Percentiles rank a stretch among this genome's conserved stretches.
Conservation (phyloP, 2,329 filamentous ascomycete species). For the Sclerotinia spermophila region DNA sequence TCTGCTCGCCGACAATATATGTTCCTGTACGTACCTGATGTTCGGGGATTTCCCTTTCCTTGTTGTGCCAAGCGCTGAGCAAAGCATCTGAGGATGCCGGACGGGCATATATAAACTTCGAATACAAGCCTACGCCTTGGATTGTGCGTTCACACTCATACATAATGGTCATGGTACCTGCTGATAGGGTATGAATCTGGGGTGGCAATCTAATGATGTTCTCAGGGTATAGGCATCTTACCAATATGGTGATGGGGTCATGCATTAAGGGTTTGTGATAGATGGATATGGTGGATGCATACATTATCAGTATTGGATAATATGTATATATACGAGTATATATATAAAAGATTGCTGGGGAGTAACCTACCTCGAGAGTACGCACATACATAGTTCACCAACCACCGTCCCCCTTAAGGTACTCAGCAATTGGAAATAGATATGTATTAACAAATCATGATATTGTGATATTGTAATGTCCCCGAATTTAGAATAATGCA, state of each 20-base stretch:
- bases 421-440: too few species aligned
- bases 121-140: background rate
- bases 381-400: too few species aligned
- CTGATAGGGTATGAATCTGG: background rate
- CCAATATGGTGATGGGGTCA: background rate
- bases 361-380: background rate
- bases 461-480: background rate
- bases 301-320: background rate
- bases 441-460: too few species aligned
- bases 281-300: background rate
- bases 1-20: background rate
- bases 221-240: too few species aligned
- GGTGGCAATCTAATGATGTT: background rate
- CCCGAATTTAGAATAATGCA: background rate
- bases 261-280: background rate
- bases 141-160: background rate
- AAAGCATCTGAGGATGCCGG: background rate
- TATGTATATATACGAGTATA: too few species aligned
- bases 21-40: background rate
- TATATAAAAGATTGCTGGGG: too few species aligned
- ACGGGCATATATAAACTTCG: background rate
- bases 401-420: too few species aligned
- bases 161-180: background rate
- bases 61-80: background rate
- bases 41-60: background rate